phyloP scores from a whole-genome alignment of 1,284 basidiomycete genomes.

The Cryptococcus sp. region DNA sequence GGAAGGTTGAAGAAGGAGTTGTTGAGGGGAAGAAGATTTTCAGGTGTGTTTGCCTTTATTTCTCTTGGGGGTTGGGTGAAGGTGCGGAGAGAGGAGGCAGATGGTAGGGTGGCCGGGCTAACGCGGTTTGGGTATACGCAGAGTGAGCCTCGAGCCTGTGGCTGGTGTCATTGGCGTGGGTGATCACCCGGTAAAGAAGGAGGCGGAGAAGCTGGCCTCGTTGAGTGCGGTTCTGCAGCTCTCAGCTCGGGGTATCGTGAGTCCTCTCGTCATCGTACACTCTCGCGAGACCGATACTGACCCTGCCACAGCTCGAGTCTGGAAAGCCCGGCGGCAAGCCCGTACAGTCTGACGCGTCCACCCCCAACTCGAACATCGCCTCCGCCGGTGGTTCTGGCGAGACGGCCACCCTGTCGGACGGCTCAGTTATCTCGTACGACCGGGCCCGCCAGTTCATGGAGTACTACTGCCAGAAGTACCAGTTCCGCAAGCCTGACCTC shows the following conservation, averaged over 20 bases:
- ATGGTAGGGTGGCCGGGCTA: no score
- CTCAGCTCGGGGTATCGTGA: constrained; percentile 59
- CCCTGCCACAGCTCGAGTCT: constrained; percentile 20
- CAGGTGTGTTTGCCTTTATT: constrained; percentile 24
- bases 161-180: constrained; percentile 53
- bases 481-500: constrained; percentile 77
- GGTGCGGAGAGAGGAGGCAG: neutral
- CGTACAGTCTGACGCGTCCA: neutral
- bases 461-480: constrained; percentile 82
- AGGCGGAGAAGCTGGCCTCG: constrained; percentile 72
- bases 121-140: constrained; percentile 10
- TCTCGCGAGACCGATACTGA: neutral
- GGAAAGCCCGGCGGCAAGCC: constrained; percentile 13
- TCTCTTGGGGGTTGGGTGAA: neutral
- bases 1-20: constrained; percentile 29
- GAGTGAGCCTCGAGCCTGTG: constrained; percentile 37
- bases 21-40: constrained; percentile 32
- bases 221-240: constrained; percentile 70
- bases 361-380: constrained; percentile 5
- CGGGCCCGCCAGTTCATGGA: constrained; percentile 88
- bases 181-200: constrained; percentile 65
- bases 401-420: constrained; percentile 59
- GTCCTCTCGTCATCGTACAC: constrained; percentile 12
- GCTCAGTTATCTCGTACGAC: constrained; percentile 65
- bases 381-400: constrained; percentile 12